A percentile compares a stretch with the other conserved stretches of the same genome.
Evolutionary conservation across 2,329 filamentous ascomycete genomes (phyloP).

Genomic region (Phaeoacremonium minimum): DNA sequence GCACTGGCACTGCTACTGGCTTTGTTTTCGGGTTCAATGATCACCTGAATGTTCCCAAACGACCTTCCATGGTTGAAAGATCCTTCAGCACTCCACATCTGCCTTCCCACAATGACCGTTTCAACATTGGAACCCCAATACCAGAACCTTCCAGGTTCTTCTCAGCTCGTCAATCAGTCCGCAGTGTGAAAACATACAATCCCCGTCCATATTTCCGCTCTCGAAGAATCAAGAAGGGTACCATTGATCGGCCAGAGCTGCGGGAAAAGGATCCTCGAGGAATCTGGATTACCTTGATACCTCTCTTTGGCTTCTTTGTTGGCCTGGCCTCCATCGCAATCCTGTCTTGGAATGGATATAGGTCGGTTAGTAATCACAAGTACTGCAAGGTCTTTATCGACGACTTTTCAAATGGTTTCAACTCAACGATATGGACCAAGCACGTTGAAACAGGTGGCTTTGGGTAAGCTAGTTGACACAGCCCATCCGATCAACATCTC

Average conservation of each 20-base stretch:
- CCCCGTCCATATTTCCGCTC: constrained; percentile 8
- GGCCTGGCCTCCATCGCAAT: constrained; percentile 1
- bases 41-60: neutral
- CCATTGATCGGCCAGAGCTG: constrained; percentile 7
- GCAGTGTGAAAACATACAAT: constrained; percentile 4
- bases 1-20: no score
- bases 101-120: neutral
- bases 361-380: constrained; percentile 2
- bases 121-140: neutral
- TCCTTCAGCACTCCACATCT: constrained; percentile 1
- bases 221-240: constrained; percentile 6
- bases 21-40: constrained; percentile 1
- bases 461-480: constrained; percentile 1
- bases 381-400: constrained; percentile 9
- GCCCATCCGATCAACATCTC: neutral
- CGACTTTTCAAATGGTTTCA: constrained; percentile 9
- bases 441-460: constrained; percentile 8
- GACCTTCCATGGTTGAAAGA: neutral
- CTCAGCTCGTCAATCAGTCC: neutral
- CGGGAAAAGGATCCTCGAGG: constrained; percentile 6
- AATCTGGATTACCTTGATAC: constrained; percentile 8
- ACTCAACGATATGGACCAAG: constrained; percentile 9
- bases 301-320: constrained; percentile 3
- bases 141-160: neutral
- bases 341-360: constrained; percentile 1